A percentile compares a stretch with the other conserved stretches of the same genome.
phyloP scores from a whole-genome alignment of 345 rosid genomes.

The Corymbia maculata region DNA sequence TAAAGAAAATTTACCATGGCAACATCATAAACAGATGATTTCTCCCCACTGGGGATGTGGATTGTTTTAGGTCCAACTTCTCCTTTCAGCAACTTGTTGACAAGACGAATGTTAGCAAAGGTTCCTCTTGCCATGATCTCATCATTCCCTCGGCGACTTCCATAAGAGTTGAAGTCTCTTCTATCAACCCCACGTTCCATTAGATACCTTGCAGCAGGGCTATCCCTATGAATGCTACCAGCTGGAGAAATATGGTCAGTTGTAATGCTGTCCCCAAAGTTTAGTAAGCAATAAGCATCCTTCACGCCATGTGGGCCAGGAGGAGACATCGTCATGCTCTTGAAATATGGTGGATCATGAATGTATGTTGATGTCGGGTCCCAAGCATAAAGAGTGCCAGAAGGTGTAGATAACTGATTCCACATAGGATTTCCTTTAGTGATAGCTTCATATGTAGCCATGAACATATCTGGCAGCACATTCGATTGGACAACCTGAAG shows the following conservation, averaged over 20 bases:
- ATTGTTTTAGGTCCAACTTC: slow-evolving; percentile 90
- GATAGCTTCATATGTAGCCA: slow-evolving; percentile 77
- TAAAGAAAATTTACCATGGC: slow-evolving; percentile 52
- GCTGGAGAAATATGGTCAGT: slow-evolving; percentile 95
- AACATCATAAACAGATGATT: slow-evolving; percentile 70
- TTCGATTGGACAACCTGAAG: slow-evolving; percentile 73
- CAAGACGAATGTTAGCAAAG: slow-evolving; percentile 74
- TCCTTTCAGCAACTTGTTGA: slow-evolving; percentile 70
- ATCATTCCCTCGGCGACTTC: slow-evolving; percentile 86
- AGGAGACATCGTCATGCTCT: slow-evolving; percentile 86
- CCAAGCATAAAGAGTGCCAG: slow-evolving; percentile 65
- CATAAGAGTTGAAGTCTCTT: slow-evolving; percentile 81
- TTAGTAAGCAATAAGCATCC: slow-evolving; percentile 81
- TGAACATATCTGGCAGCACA: slow-evolving; percentile 86
- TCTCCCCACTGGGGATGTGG: slow-evolving; percentile 73
- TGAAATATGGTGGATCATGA: slow-evolving; percentile 87
- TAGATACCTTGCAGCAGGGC: slow-evolving; percentile 81
- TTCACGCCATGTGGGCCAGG: slow-evolving; percentile 78
- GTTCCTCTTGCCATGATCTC: slow-evolving; percentile 89
- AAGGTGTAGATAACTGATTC: slow-evolving; percentile 65
- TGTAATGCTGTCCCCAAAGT: slow-evolving; percentile 85
- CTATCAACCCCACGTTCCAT: slow-evolving; percentile 76
- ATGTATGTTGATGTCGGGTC: slow-evolving; percentile 78
- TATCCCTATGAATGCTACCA: slow-evolving; percentile 88
- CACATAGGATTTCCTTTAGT: slow-evolving; percentile 89